Evolutionary conservation across 2,329 filamentous ascomycete species (phyloP).

Genomic region (Nemania abortiva): DNA sequence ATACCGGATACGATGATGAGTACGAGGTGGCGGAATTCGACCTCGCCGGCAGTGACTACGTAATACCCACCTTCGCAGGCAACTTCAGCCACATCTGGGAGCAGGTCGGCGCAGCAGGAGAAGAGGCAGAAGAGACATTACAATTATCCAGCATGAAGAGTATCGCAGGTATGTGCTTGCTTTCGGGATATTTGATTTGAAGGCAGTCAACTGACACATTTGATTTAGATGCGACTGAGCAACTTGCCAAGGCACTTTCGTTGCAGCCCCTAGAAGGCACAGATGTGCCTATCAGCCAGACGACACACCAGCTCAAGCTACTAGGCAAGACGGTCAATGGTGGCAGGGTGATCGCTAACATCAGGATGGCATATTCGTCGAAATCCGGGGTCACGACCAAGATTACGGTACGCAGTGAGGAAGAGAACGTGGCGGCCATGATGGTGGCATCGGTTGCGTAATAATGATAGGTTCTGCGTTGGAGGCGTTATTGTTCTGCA

Average conservation of each 20-base stretch:
- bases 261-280: conserved; percentile 95
- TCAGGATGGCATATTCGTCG: conserved; percentile 93
- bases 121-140: conserved; percentile 91
- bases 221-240: conserved; percentile 84
- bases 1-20: conserved; percentile 94
- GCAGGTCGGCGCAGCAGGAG: conserved; percentile 87
- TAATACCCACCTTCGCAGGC: conserved; percentile 91
- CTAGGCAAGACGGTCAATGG: conserved; percentile 95
- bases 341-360: conserved; percentile 85
- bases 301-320: conserved; percentile 93
- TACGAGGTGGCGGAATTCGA: conserved; percentile 97
- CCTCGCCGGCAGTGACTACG: conserved; percentile 90
- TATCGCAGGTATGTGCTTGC: conserved; percentile 79
- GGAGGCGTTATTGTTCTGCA: conserved; percentile 50
- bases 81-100: conserved; percentile 98
- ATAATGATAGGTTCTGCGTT: conserved; percentile 50
- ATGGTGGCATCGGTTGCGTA: conserved; percentile 88
- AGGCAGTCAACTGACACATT: conserved; percentile 29
- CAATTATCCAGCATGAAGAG: conserved; percentile 90
- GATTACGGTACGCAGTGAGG: conserved; percentile 91
- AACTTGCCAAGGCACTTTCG: conserved; percentile 86
- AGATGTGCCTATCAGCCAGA: conserved; percentile 87
- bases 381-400: conserved; percentile 97
- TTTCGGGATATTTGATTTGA: not conserved
- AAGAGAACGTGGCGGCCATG: conserved; percentile 87